Evolutionary conservation across 2,329 filamentous ascomycete genomes (phyloP), one percentile per base, ranked within the genome.

Genomic region (Ustulina deusta): DNA sequence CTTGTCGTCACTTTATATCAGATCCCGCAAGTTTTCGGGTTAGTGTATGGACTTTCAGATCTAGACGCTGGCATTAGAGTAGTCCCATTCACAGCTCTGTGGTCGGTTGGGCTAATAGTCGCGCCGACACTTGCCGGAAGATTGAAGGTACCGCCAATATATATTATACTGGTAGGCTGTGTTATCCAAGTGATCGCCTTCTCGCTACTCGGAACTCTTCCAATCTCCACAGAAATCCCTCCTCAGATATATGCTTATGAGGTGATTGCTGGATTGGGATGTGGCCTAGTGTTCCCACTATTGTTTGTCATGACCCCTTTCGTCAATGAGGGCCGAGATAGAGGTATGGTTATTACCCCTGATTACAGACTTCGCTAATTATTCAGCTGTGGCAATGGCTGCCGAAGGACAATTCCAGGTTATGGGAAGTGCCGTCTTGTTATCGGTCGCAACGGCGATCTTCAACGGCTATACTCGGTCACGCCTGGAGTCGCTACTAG

Each of bases 11-110:
- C 38, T 3, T 3, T 15, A 10, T 40, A 11, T 13, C 38, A 40
- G 13, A 40, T 75, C 0, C 70, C 71, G 0, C 69, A 74, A 44
- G 49, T 68, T 13, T 73, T 75, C 25, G 70, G 74, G 42, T 60
- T 74, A 3, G 60, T 75, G 5, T 68, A 72, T 22, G 70, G 68
- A 5, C 40, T 60, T 4, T 71, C 51, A 3, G 27, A 25, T 3
- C 38, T 70, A 1, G 63, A 69, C 13, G 69, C 71, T 3, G 71
- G 71, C 9, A 52, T 69, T 3, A 46, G 66, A 9, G 17, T 74
- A 1, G 46, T 73, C 25, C 71, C 72, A 13, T 72, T 71, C 57
- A 40, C 29, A 29, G 17, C 15, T 15, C 10, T 20, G 34, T 11
- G 27, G 1, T 29, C 58, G 13, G 3, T 61, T 10, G 58, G 58